Percentiles rank a stretch among this genome's conserved stretches.
phyloP scores from a whole-genome alignment of 768 basidiomycete species.

The Lenzites betulinus region DNA sequence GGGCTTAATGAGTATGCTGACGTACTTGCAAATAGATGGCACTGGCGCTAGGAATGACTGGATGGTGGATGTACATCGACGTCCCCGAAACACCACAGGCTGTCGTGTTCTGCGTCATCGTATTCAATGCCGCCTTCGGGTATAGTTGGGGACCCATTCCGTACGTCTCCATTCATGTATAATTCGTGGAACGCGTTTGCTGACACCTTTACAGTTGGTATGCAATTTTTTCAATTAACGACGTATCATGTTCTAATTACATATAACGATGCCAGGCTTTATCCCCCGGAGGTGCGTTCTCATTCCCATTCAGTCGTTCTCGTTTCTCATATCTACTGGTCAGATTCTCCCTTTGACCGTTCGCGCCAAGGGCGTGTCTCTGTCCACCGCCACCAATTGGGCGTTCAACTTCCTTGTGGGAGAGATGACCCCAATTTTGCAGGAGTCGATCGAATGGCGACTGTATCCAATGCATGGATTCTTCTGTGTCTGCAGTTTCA shows the following conservation, averaged over 20 bases:
- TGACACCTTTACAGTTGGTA: slow-evolving; percentile 7
- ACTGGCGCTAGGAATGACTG: slow-evolving; percentile 72
- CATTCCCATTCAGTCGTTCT: neutral
- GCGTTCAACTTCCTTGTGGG: slow-evolving; percentile 90
- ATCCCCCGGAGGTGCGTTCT: slow-evolving; percentile 73
- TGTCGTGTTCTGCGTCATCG: slow-evolving; percentile 85
- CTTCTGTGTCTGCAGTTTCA: slow-evolving; percentile 85
- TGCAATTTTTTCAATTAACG: neutral
- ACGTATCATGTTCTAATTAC: neutral
- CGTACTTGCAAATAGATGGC: slow-evolving; percentile 64
- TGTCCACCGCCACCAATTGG: slow-evolving; percentile 89
- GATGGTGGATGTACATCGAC: slow-evolving; percentile 94
- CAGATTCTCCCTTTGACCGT: slow-evolving; percentile 89
- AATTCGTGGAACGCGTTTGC: neutral
- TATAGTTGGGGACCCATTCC: slow-evolving; percentile 91
- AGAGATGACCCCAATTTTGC: slow-evolving; percentile 81
- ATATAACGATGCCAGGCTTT: slow-evolving; percentile 37
- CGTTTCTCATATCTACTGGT: slow-evolving; percentile 2
- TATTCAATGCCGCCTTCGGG: slow-evolving; percentile 94
- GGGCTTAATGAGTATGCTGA: neutral
- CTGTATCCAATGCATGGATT: slow-evolving; percentile 96
- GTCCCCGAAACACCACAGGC: slow-evolving; percentile 81
- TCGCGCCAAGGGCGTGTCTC: slow-evolving; percentile 92
- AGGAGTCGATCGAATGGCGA: slow-evolving; percentile 87
- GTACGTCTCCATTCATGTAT: slow-evolving; percentile 44